Evolutionary conservation across 169 alveolate genomes (phyloP).

Genomic region (Theileria annulata): DNA sequence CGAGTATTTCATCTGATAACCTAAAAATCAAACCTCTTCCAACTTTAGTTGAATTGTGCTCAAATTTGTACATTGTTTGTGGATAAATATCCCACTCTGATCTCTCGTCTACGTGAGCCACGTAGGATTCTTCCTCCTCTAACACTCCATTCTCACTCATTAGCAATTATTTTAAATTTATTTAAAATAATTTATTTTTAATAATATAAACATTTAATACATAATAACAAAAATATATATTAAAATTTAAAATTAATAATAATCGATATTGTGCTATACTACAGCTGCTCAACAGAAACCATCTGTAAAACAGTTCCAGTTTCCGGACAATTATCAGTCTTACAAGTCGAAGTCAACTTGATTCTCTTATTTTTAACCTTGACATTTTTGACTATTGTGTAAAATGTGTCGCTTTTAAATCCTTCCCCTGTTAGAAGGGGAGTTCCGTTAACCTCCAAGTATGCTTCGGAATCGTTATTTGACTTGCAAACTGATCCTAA

Average conservation of each 20-base stretch:
- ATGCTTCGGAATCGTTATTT: conserved; percentile 16
- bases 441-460: conserved; percentile 51
- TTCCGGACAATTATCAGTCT: conserved; percentile 29
- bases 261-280: background rate
- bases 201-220: background rate
- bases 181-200: background rate
- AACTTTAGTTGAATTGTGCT: conserved; percentile 26
- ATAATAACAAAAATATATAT: background rate
- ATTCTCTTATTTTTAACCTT: conserved; percentile 48
- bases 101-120: conserved; percentile 1
- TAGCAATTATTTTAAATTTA: background rate
- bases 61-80: conserved; percentile 38
- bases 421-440: conserved; percentile 35
- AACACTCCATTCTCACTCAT: conserved; percentile 24
- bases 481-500: conserved; percentile 45
- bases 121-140: conserved; percentile 16
- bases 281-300: conserved; percentile 25
- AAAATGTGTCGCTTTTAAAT: conserved; percentile 26
- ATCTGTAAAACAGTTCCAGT: conserved; percentile 25
- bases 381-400: conserved; percentile 60
- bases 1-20: conserved; percentile 19
- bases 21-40: conserved; percentile 50
- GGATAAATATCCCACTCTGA: conserved; percentile 64
- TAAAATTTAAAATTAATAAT: background rate
- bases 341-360: conserved; percentile 64